Conservation (phyloP, 2,329 filamentous ascomycete genomes). For the Trichoderma koningiopsis region DNA sequence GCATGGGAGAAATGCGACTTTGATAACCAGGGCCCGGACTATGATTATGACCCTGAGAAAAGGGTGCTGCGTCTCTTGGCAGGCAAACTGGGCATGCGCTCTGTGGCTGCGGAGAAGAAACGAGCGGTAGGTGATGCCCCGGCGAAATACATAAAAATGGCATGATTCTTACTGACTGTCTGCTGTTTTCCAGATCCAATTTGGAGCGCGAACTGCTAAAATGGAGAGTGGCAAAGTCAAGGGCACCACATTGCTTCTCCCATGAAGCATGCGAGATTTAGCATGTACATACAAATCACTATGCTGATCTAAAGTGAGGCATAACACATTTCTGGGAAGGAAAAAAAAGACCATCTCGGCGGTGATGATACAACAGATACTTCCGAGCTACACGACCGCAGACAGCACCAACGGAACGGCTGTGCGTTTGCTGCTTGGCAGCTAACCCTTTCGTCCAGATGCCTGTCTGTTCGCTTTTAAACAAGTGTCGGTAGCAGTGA, state of each 20-base stretch:
- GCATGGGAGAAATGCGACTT: slow-evolving; percentile 91
- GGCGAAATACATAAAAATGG: neutral
- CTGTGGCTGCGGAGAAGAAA: slow-evolving; percentile 85
- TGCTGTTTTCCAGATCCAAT: slow-evolving; percentile 64
- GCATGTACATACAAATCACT: neutral
- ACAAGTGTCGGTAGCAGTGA: slow-evolving; percentile 45
- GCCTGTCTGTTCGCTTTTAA: slow-evolving; percentile 24
- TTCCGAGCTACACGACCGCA: slow-evolving; percentile 59
- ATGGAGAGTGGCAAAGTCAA: slow-evolving; percentile 72
- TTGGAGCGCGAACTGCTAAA: slow-evolving; percentile 79
- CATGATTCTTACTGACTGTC: neutral
- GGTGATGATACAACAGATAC: slow-evolving; percentile 75
- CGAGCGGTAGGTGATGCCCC: slow-evolving; percentile 28
- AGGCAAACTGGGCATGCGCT: slow-evolving; percentile 68
- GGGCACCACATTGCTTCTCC: slow-evolving; percentile 62
- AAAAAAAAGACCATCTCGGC: slow-evolving; percentile 41
- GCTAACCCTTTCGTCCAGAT: slow-evolving; percentile 48
- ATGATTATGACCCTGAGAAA: slow-evolving; percentile 73
- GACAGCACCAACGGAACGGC: slow-evolving; percentile 30
- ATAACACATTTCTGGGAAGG: neutral
- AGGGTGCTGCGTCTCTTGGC: slow-evolving; percentile 77
- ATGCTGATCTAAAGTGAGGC: neutral
- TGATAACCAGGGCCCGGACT: slow-evolving; percentile 47
- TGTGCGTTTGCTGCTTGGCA: slow-evolving; percentile 52
- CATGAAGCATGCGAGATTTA: slow-evolving; percentile 37